Conservation (phyloP, 768 basidiomycete genomes). For the Leccinum subgranulosum region DNA sequence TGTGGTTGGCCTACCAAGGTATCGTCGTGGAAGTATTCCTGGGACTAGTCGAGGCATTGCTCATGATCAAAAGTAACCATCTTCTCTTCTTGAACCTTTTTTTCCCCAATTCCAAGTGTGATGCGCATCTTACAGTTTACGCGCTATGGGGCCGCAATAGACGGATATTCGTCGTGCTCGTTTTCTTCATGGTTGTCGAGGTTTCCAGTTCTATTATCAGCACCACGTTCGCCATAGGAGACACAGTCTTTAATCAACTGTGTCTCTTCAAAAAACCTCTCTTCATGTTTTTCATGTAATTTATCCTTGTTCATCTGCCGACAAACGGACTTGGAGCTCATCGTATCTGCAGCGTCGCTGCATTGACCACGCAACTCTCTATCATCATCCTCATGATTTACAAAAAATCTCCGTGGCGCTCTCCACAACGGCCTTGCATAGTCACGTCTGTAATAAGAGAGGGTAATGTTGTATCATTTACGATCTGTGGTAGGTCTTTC, state of each 20-base stretch:
- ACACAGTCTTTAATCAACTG: constrained; percentile 2
- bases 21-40: constrained; percentile 1
- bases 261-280: constrained; percentile 6
- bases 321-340: background rate
- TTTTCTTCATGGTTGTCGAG: background rate
- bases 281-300: constrained; percentile 7
- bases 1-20: constrained; percentile 12
- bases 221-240: background rate
- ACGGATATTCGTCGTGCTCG: constrained; percentile 3
- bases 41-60: constrained; percentile 8
- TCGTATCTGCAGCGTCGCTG: background rate
- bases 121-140: constrained; percentile 1
- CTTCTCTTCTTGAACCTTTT: background rate
- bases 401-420: background rate
- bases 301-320: background rate
- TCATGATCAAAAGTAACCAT: constrained; percentile 10
- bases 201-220: constrained; percentile 1
- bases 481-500: constrained; percentile 1
- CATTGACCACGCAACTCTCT: background rate
- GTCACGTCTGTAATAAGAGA: constrained; percentile 4
- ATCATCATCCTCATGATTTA: constrained; percentile 4
- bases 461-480: background rate
- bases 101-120: background rate
- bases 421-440: background rate
- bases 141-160: constrained; percentile 1